Evolutionary conservation across 2,329 filamentous ascomycete genomes (phyloP).

Genomic region (Nemania sp.): DNA sequence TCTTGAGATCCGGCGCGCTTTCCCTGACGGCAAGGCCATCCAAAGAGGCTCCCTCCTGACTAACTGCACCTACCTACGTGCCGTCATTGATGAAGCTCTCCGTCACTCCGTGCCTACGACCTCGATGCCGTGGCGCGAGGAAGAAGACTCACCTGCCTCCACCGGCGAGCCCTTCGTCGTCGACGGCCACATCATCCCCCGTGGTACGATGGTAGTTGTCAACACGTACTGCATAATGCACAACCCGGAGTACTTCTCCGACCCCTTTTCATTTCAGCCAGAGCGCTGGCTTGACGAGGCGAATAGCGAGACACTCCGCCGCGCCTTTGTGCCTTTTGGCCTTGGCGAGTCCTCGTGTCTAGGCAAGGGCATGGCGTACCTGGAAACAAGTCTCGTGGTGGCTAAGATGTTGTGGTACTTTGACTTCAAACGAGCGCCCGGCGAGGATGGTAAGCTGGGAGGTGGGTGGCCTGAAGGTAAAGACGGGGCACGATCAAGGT

Average conservation of each 20-base stretch:
- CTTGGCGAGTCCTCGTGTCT: slow-evolving; percentile 22
- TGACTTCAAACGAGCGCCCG: slow-evolving; percentile 16
- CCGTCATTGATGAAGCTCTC: slow-evolving; percentile 33
- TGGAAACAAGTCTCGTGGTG: slow-evolving; percentile 20
- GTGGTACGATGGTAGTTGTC: slow-evolving; percentile 32
- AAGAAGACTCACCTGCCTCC: background rate
- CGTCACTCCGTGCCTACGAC: slow-evolving; percentile 31
- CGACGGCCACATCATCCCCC: slow-evolving; percentile 6
- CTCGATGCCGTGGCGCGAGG: slow-evolving; percentile 28
- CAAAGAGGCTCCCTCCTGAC: slow-evolving; percentile 19
- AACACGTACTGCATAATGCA: slow-evolving; percentile 32
- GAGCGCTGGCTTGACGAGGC: slow-evolving; percentile 13
- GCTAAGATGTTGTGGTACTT: slow-evolving; percentile 28
- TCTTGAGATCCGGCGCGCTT: slow-evolving; percentile 30
- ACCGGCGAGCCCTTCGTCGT: slow-evolving; percentile 11
- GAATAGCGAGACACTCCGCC: slow-evolving; percentile 1
- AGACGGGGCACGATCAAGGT: background rate
- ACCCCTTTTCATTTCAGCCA: slow-evolving; percentile 33
- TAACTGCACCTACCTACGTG: slow-evolving; percentile 33
- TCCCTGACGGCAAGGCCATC: slow-evolving; percentile 28
- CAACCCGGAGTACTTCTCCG: slow-evolving; percentile 24
- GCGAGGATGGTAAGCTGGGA: slow-evolving; percentile 2
- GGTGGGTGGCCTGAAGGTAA: background rate
- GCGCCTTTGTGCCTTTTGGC: slow-evolving; percentile 10
- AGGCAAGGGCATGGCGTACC: slow-evolving; percentile 22